Evolutionary conservation across 2,329 filamentous ascomycete species (phyloP).

Genomic region (Colletotrichum phormii): DNA sequence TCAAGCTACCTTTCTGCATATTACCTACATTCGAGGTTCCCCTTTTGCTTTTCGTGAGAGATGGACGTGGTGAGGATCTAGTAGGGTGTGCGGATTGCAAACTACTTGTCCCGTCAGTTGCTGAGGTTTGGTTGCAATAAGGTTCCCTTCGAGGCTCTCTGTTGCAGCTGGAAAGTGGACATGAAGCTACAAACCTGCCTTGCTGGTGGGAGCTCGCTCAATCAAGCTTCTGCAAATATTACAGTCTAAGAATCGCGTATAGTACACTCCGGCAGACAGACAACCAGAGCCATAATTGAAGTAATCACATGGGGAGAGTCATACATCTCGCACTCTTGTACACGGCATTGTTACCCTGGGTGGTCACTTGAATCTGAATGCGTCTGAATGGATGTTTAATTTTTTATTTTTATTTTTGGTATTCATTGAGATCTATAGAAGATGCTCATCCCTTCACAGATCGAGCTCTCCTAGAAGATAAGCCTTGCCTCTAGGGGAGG

Average conservation of each 20-base stretch:
- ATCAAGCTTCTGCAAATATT: no score
- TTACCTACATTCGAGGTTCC: constrained; percentile 1
- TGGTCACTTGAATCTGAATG: background rate
- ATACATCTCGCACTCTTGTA: background rate
- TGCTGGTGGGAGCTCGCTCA: no score
- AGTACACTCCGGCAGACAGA: background rate
- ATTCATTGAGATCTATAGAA: constrained; percentile 5
- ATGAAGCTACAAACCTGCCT: no score
- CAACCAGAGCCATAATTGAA: background rate
- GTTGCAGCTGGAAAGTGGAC: no score
- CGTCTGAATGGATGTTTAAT: background rate
- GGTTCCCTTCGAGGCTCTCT: background rate
- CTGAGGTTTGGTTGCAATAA: background rate
- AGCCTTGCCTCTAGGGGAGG: constrained; percentile 60
- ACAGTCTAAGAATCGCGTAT: background rate
- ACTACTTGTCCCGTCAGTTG: background rate
- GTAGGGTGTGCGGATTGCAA: background rate
- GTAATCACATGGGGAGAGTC: background rate
- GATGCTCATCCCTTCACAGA: background rate
- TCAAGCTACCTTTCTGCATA: constrained; percentile 37
- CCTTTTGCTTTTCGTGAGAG: background rate
- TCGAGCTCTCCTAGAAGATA: background rate
- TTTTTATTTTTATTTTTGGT: background rate
- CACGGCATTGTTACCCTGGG: background rate
- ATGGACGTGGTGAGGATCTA: background rate